Percentiles rank a stretch among this genome's conserved stretches.
phyloP scores from a whole-genome alignment of 2,329 filamentous ascomycete species.

The Talaromyces atroroseus region DNA sequence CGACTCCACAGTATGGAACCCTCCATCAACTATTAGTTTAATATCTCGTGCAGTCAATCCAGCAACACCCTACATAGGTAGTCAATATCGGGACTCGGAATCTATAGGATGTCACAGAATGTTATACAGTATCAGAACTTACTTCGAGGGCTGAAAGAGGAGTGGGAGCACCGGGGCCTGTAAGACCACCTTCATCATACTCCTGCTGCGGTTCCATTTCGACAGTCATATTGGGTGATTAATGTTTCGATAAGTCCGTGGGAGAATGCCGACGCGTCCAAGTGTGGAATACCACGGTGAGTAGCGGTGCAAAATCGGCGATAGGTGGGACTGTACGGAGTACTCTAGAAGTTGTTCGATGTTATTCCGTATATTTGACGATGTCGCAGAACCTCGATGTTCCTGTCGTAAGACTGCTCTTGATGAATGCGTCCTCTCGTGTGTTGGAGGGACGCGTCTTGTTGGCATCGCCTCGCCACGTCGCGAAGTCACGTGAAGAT shows the following conservation, averaged over 20 bases:
- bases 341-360: not conserved
- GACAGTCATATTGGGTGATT: slow-evolving; percentile 32
- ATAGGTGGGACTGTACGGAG: not conserved
- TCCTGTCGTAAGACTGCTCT: not conserved
- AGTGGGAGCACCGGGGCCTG: slow-evolving; percentile 88
- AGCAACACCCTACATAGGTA: slow-evolving; percentile 63
- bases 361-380: not conserved
- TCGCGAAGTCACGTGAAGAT: slow-evolving; percentile 34
- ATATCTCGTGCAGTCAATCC: slow-evolving; percentile 94
- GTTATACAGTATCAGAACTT: slow-evolving; percentile 18
- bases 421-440: not conserved
- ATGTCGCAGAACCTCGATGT: not conserved
- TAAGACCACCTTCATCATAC: slow-evolving; percentile 67
- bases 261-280: not conserved
- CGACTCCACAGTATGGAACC: slow-evolving; percentile 91
- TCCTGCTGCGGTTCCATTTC: slow-evolving; percentile 64
- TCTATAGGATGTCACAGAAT: no score
- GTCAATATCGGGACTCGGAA: not conserved
- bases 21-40: slow-evolving; percentile 83
- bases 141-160: slow-evolving; percentile 83
- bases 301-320: not conserved
- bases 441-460: slow-evolving; percentile 2
- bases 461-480: slow-evolving; percentile 28
- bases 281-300: not conserved
- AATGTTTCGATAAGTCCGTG: not conserved